Evolutionary conservation across 257 asterid genomes (phyloP), one percentile per base, ranked within the genome.

Genomic region (Plantago ovata): DNA sequence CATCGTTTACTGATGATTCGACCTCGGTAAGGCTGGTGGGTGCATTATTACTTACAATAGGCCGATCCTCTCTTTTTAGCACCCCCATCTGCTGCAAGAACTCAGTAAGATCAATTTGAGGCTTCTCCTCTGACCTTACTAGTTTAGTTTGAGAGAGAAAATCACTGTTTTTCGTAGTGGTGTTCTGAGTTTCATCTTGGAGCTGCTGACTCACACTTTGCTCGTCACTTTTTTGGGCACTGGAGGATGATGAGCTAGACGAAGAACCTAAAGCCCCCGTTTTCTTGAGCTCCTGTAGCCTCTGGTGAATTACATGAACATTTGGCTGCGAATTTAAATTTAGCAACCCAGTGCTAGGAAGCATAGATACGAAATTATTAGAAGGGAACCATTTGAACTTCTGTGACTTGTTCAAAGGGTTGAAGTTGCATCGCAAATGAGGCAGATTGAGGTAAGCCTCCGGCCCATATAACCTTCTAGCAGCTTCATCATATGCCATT

Each of bases 401-500:
- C 16, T 85, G 93, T 9, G 95, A 81, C 69, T 88, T 88, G 81
- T 77, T 88, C 76, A 79, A 64, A 14, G 96, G 98, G 69, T 84
- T 88, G 84, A 84, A 79, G 53, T 71, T 88, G 13, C 87, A 83
- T 65, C 94, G 77, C 64, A 85, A 56, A 41, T 92, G 98, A 3
- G 97, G 97, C 46, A 92, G 79, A 68, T 88, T 92, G 41, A 92
- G 95, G 84, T 80, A 86, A 48, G 98, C 96, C 63, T 92, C 95
- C 0, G 95, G 81, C 38, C 98, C 98, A 10, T 92, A 92, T 50
- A 92, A 59, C 63, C 95, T 82, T 43, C 97, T 67, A 0, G 98
- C 98, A 0, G 98, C 98, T 64, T 92, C 98, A 54, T 88, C 97
- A 10, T 92, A 92, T 1, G 98, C 98, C 94, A 88, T 85, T 59